phyloP scores from a whole-genome alignment of 192 early-diverging fungal genomes.

The Chytriomyces hyalinus region DNA sequence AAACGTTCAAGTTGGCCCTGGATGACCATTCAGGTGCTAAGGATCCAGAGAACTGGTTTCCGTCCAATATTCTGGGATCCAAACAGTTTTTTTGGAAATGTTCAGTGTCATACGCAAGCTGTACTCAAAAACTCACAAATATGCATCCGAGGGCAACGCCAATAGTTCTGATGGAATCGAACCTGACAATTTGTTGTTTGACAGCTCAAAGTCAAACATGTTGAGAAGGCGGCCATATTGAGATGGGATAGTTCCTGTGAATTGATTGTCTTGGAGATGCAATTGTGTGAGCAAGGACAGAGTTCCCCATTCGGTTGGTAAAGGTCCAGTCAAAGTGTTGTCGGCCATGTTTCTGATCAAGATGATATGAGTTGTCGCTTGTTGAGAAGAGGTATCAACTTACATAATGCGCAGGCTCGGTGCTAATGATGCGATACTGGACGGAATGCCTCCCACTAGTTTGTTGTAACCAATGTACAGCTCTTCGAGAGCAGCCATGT shows the following conservation, averaged over 20 bases:
- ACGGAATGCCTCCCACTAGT: background rate
- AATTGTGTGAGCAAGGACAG: background rate
- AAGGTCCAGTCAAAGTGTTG: background rate
- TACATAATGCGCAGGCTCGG: background rate
- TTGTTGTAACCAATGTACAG: background rate
- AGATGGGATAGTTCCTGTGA: background rate
- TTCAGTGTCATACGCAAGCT: background rate
- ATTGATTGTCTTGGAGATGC: background rate
- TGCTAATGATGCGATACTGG: background rate
- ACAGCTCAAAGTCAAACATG: background rate
- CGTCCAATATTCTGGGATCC: background rate
- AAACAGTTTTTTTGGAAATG: background rate
- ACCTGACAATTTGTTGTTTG: background rate
- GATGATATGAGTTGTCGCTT: too few relatives aligned
- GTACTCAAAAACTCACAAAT: background rate
- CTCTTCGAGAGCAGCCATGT: background rate
- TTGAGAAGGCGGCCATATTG: background rate
- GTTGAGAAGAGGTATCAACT: too few relatives aligned
- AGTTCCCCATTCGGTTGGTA: background rate
- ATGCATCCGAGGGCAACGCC: background rate
- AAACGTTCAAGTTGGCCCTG: background rate
- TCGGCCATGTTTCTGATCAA: background rate
- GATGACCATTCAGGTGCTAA: background rate
- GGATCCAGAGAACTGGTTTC: background rate
- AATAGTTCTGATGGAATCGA: background rate